These are phyloP conservation scores for Butyriboletus appendiculatus DNA, from an alignment of 1,284 basidiomycete genomes.

Conservation along the genomic window DNA sequence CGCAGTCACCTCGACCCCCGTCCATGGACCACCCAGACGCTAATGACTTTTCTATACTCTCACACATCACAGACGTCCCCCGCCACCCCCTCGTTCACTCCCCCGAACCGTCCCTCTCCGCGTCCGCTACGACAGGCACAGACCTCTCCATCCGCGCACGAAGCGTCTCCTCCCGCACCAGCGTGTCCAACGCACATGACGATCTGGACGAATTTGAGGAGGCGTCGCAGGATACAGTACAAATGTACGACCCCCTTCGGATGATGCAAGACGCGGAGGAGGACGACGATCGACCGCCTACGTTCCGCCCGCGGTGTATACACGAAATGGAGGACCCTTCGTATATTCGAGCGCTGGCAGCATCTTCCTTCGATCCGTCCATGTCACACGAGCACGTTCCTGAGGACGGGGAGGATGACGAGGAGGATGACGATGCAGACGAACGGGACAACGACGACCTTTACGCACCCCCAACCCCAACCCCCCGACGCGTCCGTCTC, in stretches of 20 bases:
- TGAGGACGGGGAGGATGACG: background rate
- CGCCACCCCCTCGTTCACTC: conserved; percentile 35
- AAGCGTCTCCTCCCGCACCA: conserved; percentile 36
- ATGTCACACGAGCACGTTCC: background rate
- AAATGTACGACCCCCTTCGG: conserved; percentile 13
- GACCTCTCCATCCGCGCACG: conserved; percentile 37
- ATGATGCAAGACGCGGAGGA: conserved; percentile 26
- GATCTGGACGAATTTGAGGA: conserved; percentile 6
- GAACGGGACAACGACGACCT: conserved; percentile 14
- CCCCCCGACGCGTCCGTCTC: conserved; percentile 43
- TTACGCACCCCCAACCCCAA: conserved; percentile 15
- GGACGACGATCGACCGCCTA: conserved; percentile 15
- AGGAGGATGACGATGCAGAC: background rate
- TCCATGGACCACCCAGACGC: background rate
- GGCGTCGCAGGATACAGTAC: conserved; percentile 23
- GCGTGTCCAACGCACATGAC: conserved; percentile 27
- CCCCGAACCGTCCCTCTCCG: conserved; percentile 39
- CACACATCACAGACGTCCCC: conserved; percentile 33
- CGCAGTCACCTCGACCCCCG: background rate
- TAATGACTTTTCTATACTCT: conserved; percentile 17
- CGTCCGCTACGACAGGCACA: conserved; percentile 38
- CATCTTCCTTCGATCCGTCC: conserved; percentile 10
- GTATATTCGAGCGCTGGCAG: conserved; percentile 29
- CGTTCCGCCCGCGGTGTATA: conserved; percentile 42
- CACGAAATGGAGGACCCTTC: conserved; percentile 52